Evolutionary conservation across 148 eudicot species (phyloP), one percentile per base, ranked within the genome.

Genomic region (Vaccinium corymbosum): DNA sequence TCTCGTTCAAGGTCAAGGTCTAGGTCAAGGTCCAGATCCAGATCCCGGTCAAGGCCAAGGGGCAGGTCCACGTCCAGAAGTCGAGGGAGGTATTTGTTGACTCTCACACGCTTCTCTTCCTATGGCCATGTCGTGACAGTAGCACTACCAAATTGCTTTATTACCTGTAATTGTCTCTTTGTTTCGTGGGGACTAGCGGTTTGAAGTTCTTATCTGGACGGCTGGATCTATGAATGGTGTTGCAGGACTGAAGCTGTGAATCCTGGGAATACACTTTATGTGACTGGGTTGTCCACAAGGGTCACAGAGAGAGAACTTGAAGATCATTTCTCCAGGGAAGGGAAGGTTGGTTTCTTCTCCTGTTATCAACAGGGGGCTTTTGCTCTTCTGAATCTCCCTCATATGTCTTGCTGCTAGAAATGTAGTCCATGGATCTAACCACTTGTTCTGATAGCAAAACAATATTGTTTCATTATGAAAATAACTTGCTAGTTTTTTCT

Each of bases 261-360:
- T 89, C 94, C 91, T 75, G 99, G 99, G 59, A 93, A 89, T 87
- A 89, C 98, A 38, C 95, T 97, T 4, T 97, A 94, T 84, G 99
- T 97, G 50, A 97, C 99, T 55, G 99, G 99, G 27, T 92, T 97
- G 81, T 94, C 99, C 74, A 93, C 99, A 66, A 93, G 98, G 86
- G 99, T 97, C 53, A 94, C 98, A 15, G 92, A 94, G 76, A 91
- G 94, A 84, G 98, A 97, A 25, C 99, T 97, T 83, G 90, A 94
- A 90, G 97, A 97, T 80, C 97, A 93, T 86, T 97, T 97, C 85
- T 82, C 86, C 76, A 93, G 86, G 89, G 95, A 94, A 74, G 98
- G 99, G 80, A 97, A 97, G 92, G 99, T 97, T 66, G 85, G 87
- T 29, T 51, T 61, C 46, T 75, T 64, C 25, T 22, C 70, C 71